Conservation (phyloP, 768 basidiomycete species). For the Pholiota microspora region DNA sequence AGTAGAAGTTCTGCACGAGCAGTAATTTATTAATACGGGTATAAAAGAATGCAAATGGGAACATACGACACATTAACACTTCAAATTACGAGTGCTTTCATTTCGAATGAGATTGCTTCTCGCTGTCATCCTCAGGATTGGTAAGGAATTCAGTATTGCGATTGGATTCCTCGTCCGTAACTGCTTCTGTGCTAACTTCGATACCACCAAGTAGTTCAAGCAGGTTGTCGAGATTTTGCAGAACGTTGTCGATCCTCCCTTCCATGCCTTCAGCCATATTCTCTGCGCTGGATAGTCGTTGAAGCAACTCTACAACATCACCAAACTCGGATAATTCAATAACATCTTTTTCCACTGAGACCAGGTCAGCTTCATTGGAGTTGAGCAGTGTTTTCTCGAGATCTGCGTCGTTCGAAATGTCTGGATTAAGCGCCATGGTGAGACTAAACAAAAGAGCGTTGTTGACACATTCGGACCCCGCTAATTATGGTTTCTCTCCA, state of each 20-base stretch:
- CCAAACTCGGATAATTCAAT: slow-evolving; percentile 13
- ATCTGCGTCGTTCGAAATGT: not conserved
- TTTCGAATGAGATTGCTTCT: not conserved
- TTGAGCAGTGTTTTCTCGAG: not conserved
- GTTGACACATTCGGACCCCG: slow-evolving; percentile 23
- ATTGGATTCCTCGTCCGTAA: not conserved
- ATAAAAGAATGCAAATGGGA: no score
- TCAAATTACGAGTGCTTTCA: not conserved
- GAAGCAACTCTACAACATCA: no score
- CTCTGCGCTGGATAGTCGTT: slow-evolving; percentile 55
- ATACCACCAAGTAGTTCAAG: slow-evolving; percentile 40
- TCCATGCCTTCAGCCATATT: slow-evolving; percentile 63
- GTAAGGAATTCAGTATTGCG: not conserved
- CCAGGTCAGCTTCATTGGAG: slow-evolving; percentile 7
- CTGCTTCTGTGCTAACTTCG: not conserved
- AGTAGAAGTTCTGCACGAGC: no score
- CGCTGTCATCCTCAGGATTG: not conserved
- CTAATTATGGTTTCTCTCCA: slow-evolving; percentile 48
- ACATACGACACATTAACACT: no score
- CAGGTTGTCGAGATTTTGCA: slow-evolving; percentile 56
- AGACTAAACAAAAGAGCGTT: slow-evolving; percentile 24
- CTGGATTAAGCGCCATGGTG: slow-evolving; percentile 13
- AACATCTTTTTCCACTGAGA: slow-evolving; percentile 13
- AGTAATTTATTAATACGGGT: no score
- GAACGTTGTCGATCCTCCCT: slow-evolving; percentile 55